Percentiles rank a stretch among this genome's conserved stretches.
Evolutionary conservation across 441 rosid species (phyloP).

Genomic region (Theobroma grandiflorum): DNA sequence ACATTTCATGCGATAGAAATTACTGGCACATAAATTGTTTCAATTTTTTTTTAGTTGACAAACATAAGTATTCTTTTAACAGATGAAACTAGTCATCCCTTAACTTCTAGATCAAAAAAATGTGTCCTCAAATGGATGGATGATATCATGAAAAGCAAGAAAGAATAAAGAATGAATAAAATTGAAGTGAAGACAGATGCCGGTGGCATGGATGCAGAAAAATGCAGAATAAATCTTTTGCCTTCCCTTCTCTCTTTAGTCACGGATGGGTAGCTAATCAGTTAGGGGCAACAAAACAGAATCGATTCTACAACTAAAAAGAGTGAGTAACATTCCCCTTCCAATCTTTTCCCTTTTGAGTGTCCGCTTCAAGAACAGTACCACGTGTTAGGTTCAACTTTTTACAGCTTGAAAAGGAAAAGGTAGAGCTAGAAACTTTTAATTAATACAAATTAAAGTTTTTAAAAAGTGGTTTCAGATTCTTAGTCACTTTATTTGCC

Average conservation of each 20-base stretch:
- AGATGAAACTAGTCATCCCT: background rate
- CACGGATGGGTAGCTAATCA: background rate
- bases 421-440: background rate
- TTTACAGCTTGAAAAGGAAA: background rate
- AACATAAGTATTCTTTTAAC: background rate
- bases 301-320: constrained; percentile 12
- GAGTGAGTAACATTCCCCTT: background rate
- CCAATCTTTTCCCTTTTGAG: background rate
- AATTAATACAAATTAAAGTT: background rate
- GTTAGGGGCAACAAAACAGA: background rate
- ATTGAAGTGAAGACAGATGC: constrained; percentile 5
- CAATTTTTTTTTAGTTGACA: background rate
- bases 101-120: background rate
- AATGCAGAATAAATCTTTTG: constrained; percentile 15
- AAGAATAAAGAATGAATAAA: background rate
- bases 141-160: constrained; percentile 6
- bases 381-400: constrained; percentile 12
- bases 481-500: background rate
- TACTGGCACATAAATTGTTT: background rate
- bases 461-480: background rate
- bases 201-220: constrained; percentile 7
- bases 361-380: constrained; percentile 23
- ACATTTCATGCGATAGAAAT: background rate
- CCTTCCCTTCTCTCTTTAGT: background rate
- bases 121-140: background rate